Conservation (phyloP, 192 early-diverging fungal genomes). For the Physocladia obscura region DNA sequence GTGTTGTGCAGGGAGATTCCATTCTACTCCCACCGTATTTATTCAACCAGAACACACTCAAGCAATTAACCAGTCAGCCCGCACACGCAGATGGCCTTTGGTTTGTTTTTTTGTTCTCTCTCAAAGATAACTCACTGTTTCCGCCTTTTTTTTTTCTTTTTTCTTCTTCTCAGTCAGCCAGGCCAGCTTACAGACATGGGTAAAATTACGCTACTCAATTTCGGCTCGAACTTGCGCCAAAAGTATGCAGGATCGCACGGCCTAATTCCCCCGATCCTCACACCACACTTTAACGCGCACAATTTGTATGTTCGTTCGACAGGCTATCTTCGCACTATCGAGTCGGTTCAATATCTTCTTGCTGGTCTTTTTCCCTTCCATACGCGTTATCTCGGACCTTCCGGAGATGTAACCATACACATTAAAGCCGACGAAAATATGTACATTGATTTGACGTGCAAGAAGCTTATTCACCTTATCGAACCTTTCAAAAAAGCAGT, state of each 20-base stretch:
- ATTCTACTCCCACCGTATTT: neutral
- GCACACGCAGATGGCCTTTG: neutral
- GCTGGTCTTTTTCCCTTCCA: conserved; percentile 58
- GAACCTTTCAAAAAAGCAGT: conserved; percentile 25
- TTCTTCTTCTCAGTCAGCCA: neutral
- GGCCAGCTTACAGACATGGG: conserved; percentile 19
- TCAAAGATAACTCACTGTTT: neutral
- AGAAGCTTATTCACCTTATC: neutral
- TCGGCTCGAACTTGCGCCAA: conserved; percentile 5
- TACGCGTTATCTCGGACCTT: conserved; percentile 5
- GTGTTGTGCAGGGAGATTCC: neutral
- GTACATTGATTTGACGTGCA: conserved; percentile 21
- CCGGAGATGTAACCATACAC: conserved; percentile 10
- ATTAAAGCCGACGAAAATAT: conserved; percentile 11
- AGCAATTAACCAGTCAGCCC: no score
- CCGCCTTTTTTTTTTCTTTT: neutral
- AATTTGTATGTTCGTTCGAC: conserved; percentile 59
- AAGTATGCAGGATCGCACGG: neutral
- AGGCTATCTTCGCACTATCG: conserved; percentile 63
- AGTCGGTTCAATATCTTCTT: conserved; percentile 65
- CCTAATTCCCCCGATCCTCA: conserved; percentile 2
- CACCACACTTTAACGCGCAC: neutral
- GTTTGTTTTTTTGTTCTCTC: neutral
- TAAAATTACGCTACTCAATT: neutral
- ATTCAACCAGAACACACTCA: neutral